A percentile compares a stretch with the other conserved stretches of the same genome.
These are phyloP conservation scores for Leishmania mexicana DNA, from an alignment of 208 protist genomes.

Conservation along the genomic window DNA sequence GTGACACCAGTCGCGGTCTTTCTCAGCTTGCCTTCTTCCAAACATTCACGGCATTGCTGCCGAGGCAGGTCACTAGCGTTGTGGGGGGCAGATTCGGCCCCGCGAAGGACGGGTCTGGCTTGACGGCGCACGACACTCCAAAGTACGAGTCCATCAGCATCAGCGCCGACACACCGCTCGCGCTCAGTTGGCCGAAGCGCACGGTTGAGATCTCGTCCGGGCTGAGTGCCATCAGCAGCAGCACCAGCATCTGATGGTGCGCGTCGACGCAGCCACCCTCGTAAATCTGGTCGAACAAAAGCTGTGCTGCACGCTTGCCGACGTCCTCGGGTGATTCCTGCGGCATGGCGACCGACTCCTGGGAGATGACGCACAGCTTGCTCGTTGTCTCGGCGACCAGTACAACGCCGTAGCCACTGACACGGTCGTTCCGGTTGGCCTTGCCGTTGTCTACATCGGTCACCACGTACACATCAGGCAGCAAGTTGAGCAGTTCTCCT, in stretches of 20 bases:
- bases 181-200: constrained; percentile 83
- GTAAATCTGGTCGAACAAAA: constrained; percentile 88
- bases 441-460: constrained; percentile 87
- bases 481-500: constrained; percentile 84
- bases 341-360: constrained; percentile 76
- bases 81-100: constrained; percentile 50
- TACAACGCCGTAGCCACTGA: constrained; percentile 91
- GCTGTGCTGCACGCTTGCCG: constrained; percentile 70
- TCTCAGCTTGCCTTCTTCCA: constrained; percentile 82
- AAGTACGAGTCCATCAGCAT: constrained; percentile 90
- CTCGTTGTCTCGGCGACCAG: constrained; percentile 94
- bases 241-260: constrained; percentile 89
- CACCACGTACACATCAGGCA: constrained; percentile 94
- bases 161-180: constrained; percentile 71
- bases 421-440: constrained; percentile 34
- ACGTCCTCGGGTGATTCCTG: constrained; percentile 86
- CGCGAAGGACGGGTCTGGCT: constrained; percentile 67
- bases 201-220: constrained; percentile 93
- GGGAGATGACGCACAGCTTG: constrained; percentile 81
- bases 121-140: constrained; percentile 82
- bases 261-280: constrained; percentile 89
- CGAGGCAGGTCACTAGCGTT: constrained; percentile 88
- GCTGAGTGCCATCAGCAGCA: constrained; percentile 92
- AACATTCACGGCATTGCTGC: constrained; percentile 84
- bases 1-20: neutral